Base-by-base conservation (phyloP, 2,329 filamentous ascomycete genomes). In the Fonsecaea nubica region DNA sequence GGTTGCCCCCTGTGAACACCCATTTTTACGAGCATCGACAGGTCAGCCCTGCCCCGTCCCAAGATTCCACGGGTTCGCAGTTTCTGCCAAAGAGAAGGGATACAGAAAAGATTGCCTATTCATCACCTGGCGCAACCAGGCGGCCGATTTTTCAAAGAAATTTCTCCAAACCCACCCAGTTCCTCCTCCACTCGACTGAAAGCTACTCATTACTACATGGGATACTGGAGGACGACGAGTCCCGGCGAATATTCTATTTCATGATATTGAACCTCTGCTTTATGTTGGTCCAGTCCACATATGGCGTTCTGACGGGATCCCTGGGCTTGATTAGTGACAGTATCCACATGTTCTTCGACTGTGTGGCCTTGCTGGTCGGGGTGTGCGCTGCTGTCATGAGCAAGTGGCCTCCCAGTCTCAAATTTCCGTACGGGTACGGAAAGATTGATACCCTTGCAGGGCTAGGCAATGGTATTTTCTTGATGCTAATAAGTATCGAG, bases 271-370 rank as follows among this genome's bases (percentile, higher is more conserved):
- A 99, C 76, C 93, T 99, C 73, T 85, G 84, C 6, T 99, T 99
- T 78, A 99, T 99, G 95, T 81, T 91, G 38, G 88, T 99, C 1
- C 95, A 99, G 75, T 91, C 93, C 48, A 92, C 94, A 68, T 99
- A 99, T 75, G 95, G 95, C 57, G 96, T 95, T 74, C 81, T 95
- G 10, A 98, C 93, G 3, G 93, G 96, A 72, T 99, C 95, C 0
- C 82, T 99, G 4, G 95, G 95, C 2, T 84, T 99, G n/a, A 86
- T 99, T 18, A 97, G 93, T 72, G 95, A 99, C 79, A 98, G 93
- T 74, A 95, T 99, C 69, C 95, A 99, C 80, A 99, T 99, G 95
- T 94, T 99, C 75, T 98, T 99, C 74, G 95, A 99, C 79, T 99
- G 95, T 72, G 89, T 97, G 40, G 95, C 94, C 21, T 85, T 99